These are phyloP conservation scores for Leccinum barrowsii DNA, from an alignment of 768 basidiomycete species.

Conservation along the genomic window DNA sequence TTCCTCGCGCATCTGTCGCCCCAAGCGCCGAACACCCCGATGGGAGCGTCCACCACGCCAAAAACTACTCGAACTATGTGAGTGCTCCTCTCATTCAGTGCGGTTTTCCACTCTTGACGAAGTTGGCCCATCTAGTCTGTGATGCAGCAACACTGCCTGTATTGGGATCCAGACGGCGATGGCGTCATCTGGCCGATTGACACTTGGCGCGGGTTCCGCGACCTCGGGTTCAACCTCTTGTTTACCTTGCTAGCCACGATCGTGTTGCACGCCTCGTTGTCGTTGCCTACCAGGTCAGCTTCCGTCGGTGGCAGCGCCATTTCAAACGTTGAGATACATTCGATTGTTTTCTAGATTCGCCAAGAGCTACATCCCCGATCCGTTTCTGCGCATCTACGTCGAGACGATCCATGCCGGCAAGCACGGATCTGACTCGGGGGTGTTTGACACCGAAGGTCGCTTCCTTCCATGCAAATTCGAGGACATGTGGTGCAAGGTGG, in stretches of 20 bases:
- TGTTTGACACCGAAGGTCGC: conserved; percentile 39
- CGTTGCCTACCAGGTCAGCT: conserved; percentile 32
- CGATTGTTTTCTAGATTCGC: conserved; percentile 13
- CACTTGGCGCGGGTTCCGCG: conserved; percentile 40
- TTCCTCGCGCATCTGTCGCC: conserved; percentile 27
- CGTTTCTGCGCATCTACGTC: conserved; percentile 38
- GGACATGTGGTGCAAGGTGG: conserved; percentile 41
- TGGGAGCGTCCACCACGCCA: conserved; percentile 17
- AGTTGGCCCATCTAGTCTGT: conserved; percentile 27
- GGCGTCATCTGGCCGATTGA: conserved; percentile 44
- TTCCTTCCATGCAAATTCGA: conserved; percentile 42
- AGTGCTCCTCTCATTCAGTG: conserved; percentile 1
- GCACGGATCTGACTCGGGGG: conserved; percentile 44
- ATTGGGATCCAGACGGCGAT: conserved; percentile 40
- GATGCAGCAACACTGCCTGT: conserved; percentile 39
- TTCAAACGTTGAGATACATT: not conserved
- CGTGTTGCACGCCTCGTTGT: conserved; percentile 34
- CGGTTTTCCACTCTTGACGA: not conserved
- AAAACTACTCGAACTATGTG: conserved; percentile 21
- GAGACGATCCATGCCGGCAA: conserved; percentile 34
- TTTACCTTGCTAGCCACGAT: conserved; percentile 34
- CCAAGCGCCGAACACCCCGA: conserved; percentile 24
- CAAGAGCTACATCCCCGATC: conserved; percentile 35
- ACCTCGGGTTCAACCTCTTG: conserved; percentile 39
- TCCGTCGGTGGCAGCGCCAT: not conserved